phyloP scores from a whole-genome alignment of 441 rosid genomes.

The Populus hybrid region DNA sequence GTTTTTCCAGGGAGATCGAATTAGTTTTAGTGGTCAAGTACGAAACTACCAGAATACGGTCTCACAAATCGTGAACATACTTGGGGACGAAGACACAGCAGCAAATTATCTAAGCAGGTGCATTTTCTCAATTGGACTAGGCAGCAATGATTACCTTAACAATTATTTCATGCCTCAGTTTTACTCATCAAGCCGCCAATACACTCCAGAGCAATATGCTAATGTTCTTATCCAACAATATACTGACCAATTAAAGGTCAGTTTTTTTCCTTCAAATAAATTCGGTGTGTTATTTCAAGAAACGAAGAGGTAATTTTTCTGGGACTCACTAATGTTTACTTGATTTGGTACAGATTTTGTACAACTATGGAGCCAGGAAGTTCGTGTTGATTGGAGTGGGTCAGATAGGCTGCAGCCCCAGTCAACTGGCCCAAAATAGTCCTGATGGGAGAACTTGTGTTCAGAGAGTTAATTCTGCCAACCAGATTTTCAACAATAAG shows the following conservation, averaged over 20 bases:
- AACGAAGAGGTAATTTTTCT: background rate
- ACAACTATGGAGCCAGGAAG: conserved; percentile 74
- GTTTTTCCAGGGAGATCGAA: conserved; percentile 62
- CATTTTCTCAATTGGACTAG: conserved; percentile 68
- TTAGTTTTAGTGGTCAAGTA: conserved; percentile 74
- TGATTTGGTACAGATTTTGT: conserved; percentile 38
- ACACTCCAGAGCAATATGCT: conserved; percentile 52
- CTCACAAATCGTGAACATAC: conserved; percentile 52
- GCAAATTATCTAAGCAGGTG: conserved; percentile 59
- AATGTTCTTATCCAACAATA: conserved; percentile 52
- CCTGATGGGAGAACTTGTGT: conserved; percentile 76
- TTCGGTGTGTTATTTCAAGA: background rate
- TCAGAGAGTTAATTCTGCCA: conserved; percentile 59
- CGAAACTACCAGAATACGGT: conserved; percentile 62
- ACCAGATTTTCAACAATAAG: conserved; percentile 66
- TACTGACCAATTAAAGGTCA: conserved; percentile 55
- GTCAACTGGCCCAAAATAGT: conserved; percentile 63
- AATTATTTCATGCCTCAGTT: conserved; percentile 81
- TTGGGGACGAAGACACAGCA: conserved; percentile 56
- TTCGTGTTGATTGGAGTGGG: conserved; percentile 72
- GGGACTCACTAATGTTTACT: background rate
- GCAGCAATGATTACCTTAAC: conserved; percentile 90
- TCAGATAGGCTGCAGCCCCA: conserved; percentile 81
- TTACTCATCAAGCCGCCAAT: conserved; percentile 56
- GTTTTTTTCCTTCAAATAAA: background rate